Percentiles rank a stretch among this genome's conserved stretches.
phyloP scores from a whole-genome alignment of 1,139 yeast species.

The Debaryomyces udenii region DNA sequence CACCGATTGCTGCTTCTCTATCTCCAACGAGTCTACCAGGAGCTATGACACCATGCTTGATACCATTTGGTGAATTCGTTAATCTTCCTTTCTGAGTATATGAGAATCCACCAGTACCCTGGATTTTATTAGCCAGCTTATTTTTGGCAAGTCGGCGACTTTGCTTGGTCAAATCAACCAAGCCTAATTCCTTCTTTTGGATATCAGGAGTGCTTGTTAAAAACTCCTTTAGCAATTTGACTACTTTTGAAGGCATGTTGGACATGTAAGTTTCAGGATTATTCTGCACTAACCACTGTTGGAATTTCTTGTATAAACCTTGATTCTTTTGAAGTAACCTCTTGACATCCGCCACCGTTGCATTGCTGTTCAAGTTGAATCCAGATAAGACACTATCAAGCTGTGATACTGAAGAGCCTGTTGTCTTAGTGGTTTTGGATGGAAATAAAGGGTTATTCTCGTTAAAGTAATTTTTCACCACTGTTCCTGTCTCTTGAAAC shows the following conservation, averaged over 20 bases:
- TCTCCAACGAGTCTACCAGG: conserved; percentile 70
- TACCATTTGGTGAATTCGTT: conserved; percentile 74
- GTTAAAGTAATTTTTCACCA: conserved; percentile 34
- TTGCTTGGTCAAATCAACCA: conserved; percentile 27
- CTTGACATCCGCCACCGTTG: conserved; percentile 31
- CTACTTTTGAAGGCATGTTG: conserved; percentile 20
- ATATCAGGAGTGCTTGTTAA: conserved; percentile 25
- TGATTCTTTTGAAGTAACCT: conserved; percentile 36
- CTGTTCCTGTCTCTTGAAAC: conserved; percentile 47
- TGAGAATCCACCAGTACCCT: conserved; percentile 76
- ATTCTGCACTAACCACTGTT: conserved; percentile 36
- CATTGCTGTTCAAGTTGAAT: conserved; percentile 35
- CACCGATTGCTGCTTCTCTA: conserved; percentile 70
- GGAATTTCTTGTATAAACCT: conserved; percentile 33
- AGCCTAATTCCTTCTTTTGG: conserved; percentile 22
- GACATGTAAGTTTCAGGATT: conserved; percentile 38
- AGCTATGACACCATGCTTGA: conserved; percentile 57
- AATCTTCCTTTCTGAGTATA: conserved; percentile 74
- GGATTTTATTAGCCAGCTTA: conserved; percentile 30
- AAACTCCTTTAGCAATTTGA: conserved; percentile 32
- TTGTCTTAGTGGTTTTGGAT: conserved; percentile 23
- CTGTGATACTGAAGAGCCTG: conserved; percentile 15
- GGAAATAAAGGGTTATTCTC: conserved; percentile 40
- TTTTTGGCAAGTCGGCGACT: conserved; percentile 15
- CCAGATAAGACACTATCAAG: conserved; percentile 33